Percentiles rank a stretch among this genome's conserved stretches.
phyloP scores from a whole-genome alignment of 306 rosid species.

The Nissolia schottii region DNA sequence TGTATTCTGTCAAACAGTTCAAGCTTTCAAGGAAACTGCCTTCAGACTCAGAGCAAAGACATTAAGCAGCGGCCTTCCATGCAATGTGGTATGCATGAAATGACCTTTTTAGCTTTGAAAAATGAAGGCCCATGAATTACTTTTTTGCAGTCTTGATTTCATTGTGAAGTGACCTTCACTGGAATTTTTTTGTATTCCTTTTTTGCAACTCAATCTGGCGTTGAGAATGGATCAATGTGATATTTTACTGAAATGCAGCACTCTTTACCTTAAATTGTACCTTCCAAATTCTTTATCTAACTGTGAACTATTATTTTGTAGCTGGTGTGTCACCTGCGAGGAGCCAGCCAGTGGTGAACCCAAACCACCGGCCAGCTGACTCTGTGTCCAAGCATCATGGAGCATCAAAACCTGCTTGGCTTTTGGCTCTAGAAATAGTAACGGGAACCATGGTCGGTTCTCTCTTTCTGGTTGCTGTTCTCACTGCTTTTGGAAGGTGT shows the following conservation, averaged over 20 bases:
- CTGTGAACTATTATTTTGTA: conserved; percentile 20
- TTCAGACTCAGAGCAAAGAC: conserved; percentile 57
- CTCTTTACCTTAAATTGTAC: neutral
- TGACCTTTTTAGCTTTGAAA: conserved; percentile 16
- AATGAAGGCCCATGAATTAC: conserved; percentile 11
- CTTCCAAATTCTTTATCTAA: conserved; percentile 13
- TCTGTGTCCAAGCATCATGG: conserved; percentile 44
- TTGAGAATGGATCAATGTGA: conserved; percentile 14
- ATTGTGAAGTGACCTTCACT: neutral
- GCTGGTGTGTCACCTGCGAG: conserved; percentile 58
- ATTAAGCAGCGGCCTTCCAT: conserved; percentile 58
- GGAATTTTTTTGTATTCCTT: conserved; percentile 2
- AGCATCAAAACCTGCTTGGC: conserved; percentile 76
- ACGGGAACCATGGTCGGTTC: conserved; percentile 77
- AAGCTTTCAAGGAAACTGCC: conserved; percentile 93
- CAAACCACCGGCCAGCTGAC: conserved; percentile 31
- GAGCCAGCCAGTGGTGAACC: conserved; percentile 44
- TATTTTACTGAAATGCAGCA: neutral
- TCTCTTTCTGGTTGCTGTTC: conserved; percentile 57
- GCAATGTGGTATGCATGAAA: conserved; percentile 60
- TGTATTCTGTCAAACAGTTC: conserved; percentile 41
- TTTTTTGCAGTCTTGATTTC: conserved; percentile 4
- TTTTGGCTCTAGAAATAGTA: conserved; percentile 72
- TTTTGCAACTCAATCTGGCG: conserved; percentile 4
- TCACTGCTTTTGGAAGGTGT: conserved; percentile 63